phyloP scores from a whole-genome alignment of 1,284 basidiomycete genomes.

The Boletus hoseneyae region DNA sequence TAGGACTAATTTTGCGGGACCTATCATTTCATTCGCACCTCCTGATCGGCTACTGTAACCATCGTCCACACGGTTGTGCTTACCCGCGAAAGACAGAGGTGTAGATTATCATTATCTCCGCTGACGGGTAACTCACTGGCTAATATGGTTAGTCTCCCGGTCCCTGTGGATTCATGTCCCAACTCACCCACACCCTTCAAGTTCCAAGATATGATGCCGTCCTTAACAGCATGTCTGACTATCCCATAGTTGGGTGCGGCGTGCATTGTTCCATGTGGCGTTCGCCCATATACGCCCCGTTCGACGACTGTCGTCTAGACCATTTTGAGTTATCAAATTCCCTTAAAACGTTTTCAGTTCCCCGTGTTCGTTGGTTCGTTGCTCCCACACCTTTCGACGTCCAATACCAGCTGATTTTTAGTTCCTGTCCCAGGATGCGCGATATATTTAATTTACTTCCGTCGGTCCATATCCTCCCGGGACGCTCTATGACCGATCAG shows the following conservation, averaged over 20 bases:
- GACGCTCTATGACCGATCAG: slow-evolving; percentile 4
- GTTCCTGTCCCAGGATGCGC: slow-evolving; percentile 1
- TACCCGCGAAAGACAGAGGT: slow-evolving; percentile 17
- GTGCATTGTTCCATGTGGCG: not conserved
- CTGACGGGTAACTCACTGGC: slow-evolving; percentile 6
- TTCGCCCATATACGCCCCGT: not conserved
- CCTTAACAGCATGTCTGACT: slow-evolving; percentile 1
- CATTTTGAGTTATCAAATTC: slow-evolving; percentile 15
- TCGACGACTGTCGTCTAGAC: slow-evolving; percentile 14
- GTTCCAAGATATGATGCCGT: not conserved
- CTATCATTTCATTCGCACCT: slow-evolving; percentile 15
- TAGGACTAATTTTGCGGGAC: slow-evolving; percentile 12
- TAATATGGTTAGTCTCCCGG: slow-evolving; percentile 14
- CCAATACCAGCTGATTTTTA: not conserved
- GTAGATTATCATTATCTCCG: slow-evolving; percentile 27
- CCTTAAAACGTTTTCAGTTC: slow-evolving; percentile 9
- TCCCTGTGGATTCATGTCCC: not conserved
- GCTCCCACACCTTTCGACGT: slow-evolving; percentile 21
- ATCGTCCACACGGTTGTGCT: slow-evolving; percentile 1
- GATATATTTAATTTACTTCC: not conserved
- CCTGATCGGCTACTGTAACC: slow-evolving; percentile 7
- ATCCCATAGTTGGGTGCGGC: not conserved
- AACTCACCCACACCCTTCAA: not conserved
- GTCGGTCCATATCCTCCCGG: not conserved
- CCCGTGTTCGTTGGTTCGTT: slow-evolving; percentile 8